Evolutionary conservation across 2,329 filamentous ascomycete species (phyloP), one percentile per base, ranked within the genome.

Genomic region (Hymenotorrendiella dingleyae): DNA sequence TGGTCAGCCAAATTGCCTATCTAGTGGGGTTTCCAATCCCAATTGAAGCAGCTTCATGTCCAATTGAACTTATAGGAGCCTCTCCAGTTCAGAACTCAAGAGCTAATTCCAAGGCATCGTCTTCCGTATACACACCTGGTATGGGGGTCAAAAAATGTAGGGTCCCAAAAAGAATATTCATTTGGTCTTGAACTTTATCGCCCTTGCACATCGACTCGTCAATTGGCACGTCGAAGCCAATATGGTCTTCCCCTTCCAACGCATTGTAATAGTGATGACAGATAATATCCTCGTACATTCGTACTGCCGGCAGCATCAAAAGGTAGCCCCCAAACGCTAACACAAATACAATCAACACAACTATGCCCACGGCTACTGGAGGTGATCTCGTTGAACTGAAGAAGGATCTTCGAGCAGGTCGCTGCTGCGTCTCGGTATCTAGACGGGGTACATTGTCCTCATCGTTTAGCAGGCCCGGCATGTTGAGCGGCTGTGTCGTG

Each of bases 221-320:
- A 27, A 68, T 66, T 2, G 40, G 34, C 20, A 42, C 47, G 8
- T 47, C 40, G 9, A 54, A 42, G 4, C 49, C 48, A 30, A 60
- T 54, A 32, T 51, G 49, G 11, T 41, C 53, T 4, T 36, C 43
- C 9, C 54, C 52, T 17, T 51, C 32, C 14, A 54, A 27, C 12
- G 48, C 33, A n/a, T 57, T 50, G 38, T 57, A 61, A 42, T 66
- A 67, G 40, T 64, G 61, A 40, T 61, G 64, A 48, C 66, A 69
- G 16, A 67, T 48, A 24, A 67, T 62, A 49, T 67, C 63, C 46
- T 68, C 66, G 29, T 59, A 60, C 21, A 65, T 55, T 32, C 65
- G 58, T 6, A 62, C 58, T 29, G 52, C 48, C 12, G 65, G 60
- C 20, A 68, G 60, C 7, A 43, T 49, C 41, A 54, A 56, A 20